phyloP scores from a whole-genome alignment of 2,329 filamentous ascomycete genomes.

The Remersonia thermophila region DNA sequence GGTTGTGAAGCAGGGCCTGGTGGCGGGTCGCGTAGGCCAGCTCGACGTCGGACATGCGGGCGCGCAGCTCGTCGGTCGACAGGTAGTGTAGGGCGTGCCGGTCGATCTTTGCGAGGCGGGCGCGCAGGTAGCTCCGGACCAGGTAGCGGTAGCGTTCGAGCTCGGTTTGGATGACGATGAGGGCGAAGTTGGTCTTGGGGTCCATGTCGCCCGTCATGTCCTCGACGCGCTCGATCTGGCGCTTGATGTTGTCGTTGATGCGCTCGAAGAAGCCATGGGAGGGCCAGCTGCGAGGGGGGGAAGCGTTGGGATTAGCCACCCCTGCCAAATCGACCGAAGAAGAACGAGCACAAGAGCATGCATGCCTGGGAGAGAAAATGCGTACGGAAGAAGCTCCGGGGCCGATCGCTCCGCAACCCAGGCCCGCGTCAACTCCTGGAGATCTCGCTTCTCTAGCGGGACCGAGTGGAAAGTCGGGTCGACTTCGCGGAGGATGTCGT shows the following conservation, averaged over 20 bases:
- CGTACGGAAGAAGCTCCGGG: slow-evolving; percentile 75
- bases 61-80: slow-evolving; percentile 38
- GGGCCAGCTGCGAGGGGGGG: slow-evolving; percentile 43
- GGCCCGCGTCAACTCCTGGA: slow-evolving; percentile 78
- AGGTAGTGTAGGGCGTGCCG: slow-evolving; percentile 64
- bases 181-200: slow-evolving; percentile 78
- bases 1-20: slow-evolving; percentile 68
- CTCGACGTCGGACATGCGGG: slow-evolving; percentile 64
- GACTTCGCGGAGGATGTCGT: slow-evolving; percentile 66
- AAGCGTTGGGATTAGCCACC: neutral
- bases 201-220: slow-evolving; percentile 72
- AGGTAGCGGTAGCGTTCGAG: slow-evolving; percentile 89
- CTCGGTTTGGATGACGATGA: slow-evolving; percentile 94
- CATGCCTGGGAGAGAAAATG: neutral
- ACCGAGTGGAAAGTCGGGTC: slow-evolving; percentile 45
- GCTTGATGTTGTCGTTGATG: slow-evolving; percentile 50
- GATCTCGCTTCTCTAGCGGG: slow-evolving; percentile 54
- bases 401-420: slow-evolving; percentile 89
- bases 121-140: slow-evolving; percentile 68
- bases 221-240: slow-evolving; percentile 27
- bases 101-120: slow-evolving; percentile 84
- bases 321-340: too few species aligned
- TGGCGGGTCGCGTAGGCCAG: slow-evolving; percentile 73
- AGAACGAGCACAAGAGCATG: too few species aligned
- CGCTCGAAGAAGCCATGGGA: slow-evolving; percentile 68